Evolutionary conservation across 2,329 filamentous ascomycete species (phyloP).

Genomic region (Trichoderma sp.): DNA sequence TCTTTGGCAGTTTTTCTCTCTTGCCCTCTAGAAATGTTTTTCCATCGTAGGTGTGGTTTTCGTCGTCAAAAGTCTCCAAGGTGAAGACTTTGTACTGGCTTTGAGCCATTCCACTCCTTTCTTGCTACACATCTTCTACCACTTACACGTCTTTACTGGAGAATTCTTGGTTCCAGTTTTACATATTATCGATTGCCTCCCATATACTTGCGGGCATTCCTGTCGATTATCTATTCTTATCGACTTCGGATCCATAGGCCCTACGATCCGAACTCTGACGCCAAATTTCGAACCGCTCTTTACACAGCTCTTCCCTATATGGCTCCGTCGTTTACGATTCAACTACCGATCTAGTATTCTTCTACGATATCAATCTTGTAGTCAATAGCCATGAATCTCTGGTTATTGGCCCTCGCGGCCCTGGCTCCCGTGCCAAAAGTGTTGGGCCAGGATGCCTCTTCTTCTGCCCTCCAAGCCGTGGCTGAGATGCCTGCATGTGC

Average conservation of each 20-base stretch:
- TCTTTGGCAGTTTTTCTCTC: neutral
- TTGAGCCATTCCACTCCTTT: neutral
- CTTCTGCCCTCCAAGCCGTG: constrained; percentile 17
- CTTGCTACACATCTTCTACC: neutral
- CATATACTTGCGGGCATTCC: neutral
- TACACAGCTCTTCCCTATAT: neutral
- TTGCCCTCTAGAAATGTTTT: neutral
- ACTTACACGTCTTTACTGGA: neutral
- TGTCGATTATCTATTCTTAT: neutral
- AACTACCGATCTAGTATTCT: neutral
- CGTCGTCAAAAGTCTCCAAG: neutral
- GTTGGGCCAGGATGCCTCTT: neutral
- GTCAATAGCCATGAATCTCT: constrained; percentile 5
- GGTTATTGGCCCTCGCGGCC: constrained; percentile 9
- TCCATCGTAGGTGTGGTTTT: neutral
- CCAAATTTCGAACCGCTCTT: neutral
- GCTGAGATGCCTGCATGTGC: constrained; percentile 37
- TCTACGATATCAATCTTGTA: neutral
- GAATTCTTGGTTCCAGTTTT: neutral
- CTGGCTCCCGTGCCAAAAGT: constrained; percentile 21
- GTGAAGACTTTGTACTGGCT: neutral
- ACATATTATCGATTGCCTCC: neutral
- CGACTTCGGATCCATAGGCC: neutral
- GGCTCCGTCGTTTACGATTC: neutral
- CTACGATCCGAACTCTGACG: neutral